Evolutionary conservation across 805 yeast species (phyloP), one percentile per base, ranked within the genome.

Genomic region (Wickerhamomyces chambardii): DNA sequence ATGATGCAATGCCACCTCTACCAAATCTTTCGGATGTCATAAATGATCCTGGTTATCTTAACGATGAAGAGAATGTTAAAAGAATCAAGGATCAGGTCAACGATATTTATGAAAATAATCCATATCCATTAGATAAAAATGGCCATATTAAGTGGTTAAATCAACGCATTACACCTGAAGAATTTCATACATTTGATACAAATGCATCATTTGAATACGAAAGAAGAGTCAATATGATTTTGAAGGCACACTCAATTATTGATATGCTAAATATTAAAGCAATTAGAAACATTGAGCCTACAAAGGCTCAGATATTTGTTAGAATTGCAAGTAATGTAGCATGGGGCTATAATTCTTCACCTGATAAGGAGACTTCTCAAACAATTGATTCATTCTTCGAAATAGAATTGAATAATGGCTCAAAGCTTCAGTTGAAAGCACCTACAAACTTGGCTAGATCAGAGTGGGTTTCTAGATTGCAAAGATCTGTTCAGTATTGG

Each of bases 111-210:
- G 62, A 63, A 26, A 66, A 73, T 30, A 64, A 73, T 15, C 80
- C 86, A 0, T 87, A 59, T 49, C 67, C 68, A 4, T 32, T 77
- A 5, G 72, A 74, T 40, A 58, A 52, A 2, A 45, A 61, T 24
- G 66, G 64, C 1, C 81, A 80, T 41, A 64, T 87, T 3, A 46
- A 50, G 2, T 86, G 95, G 95, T 53, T 85, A 9, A 59, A 58
- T 4, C 61, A 64, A 4, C 54, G 47, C 1, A 37, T 52, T 2
- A 41, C 56, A 2, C 40, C 42, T 2, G 62, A 61, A 3, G 70
- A 69, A 5, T 73, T 78, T 44, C 55, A 61, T 1, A 44, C 49
- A 7, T 47, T 63, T 16, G 96, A 89, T 47, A 44, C 53, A 1
- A 57, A 56, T 30, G 94, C 94, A 0, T 44, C 75, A n/a, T 62